These are phyloP conservation scores for Exophiala xenobiotica DNA, from an alignment of 2,329 filamentous ascomycete genomes.

Conservation along the genomic window DNA sequence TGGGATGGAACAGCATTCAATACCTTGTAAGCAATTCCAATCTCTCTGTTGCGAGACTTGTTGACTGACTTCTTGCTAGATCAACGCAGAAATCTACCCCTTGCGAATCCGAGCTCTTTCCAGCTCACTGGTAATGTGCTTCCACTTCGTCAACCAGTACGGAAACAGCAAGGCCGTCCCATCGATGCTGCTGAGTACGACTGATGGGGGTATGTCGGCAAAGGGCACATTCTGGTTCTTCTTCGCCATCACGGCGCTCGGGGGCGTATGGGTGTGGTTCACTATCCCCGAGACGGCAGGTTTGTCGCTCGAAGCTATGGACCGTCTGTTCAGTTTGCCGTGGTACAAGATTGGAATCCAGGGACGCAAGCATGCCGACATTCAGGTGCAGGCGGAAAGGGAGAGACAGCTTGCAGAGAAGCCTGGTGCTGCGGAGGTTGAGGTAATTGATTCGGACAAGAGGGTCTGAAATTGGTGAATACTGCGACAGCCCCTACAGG, in stretches of 20 bases:
- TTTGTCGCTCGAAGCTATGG: slow-evolving; percentile 59
- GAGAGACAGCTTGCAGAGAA: slow-evolving; percentile 19
- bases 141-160: slow-evolving; percentile 43
- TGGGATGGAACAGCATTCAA: slow-evolving; percentile 50
- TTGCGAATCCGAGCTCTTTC: slow-evolving; percentile 44
- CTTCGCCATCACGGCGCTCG: slow-evolving; percentile 64
- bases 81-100: slow-evolving; percentile 49
- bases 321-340: slow-evolving; percentile 67
- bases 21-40: slow-evolving; percentile 36
- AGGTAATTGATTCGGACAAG: slow-evolving; percentile 10
- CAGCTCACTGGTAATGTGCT: slow-evolving; percentile 45
- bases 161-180: slow-evolving; percentile 35
- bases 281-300: slow-evolving; percentile 72
- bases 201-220: slow-evolving; percentile 45
- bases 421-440: slow-evolving; percentile 5
- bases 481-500: neutral
- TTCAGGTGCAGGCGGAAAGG: slow-evolving; percentile 5
- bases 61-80: neutral
- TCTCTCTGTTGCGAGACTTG: neutral
- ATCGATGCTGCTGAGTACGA: slow-evolving; percentile 53
- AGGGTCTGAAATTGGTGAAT: slow-evolving; percentile 2
- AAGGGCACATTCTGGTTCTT: slow-evolving; percentile 79
- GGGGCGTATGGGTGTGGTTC: slow-evolving; percentile 69
- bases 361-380: slow-evolving; percentile 19
- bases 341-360: slow-evolving; percentile 69